Evolutionary conservation across 352 stramenopile genomes (phyloP).

Genomic region (Halophytophthora polymorphica): DNA sequence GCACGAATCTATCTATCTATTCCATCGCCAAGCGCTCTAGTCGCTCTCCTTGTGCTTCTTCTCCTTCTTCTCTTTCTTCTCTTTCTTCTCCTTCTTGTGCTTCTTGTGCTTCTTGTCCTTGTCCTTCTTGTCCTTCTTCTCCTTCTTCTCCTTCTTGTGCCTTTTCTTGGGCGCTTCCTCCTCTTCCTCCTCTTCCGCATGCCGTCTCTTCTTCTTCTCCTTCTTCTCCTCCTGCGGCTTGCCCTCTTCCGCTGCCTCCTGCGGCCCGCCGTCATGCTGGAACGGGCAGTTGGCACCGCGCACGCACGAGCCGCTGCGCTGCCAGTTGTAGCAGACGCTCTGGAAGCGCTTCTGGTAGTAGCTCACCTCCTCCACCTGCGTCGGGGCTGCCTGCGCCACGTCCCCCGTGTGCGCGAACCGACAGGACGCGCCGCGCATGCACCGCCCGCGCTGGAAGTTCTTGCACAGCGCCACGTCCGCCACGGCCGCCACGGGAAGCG

Average conservation of each 20-base stretch:
- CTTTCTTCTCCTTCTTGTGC: slow-evolving; percentile 24
- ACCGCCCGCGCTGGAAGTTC: slow-evolving; percentile 46
- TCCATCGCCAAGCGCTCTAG: slow-evolving; percentile 2
- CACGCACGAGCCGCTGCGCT: slow-evolving; percentile 33
- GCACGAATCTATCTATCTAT: slow-evolving; percentile 10
- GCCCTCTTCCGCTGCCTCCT: background rate
- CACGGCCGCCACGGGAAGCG: slow-evolving; percentile 33
- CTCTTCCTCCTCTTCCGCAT: slow-evolving; percentile 1
- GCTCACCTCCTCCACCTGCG: slow-evolving; percentile 48
- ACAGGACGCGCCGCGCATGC: slow-evolving; percentile 48
- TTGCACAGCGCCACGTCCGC: slow-evolving; percentile 45
- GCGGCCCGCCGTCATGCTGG: slow-evolving; percentile 31
- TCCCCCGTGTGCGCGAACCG: slow-evolving; percentile 52
- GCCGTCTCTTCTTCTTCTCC: slow-evolving; percentile 4
- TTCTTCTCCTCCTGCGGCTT: background rate
- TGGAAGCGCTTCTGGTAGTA: slow-evolving; percentile 66
- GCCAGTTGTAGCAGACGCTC: slow-evolving; percentile 67
- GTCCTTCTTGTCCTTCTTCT: slow-evolving; percentile 1
- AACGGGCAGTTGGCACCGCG: slow-evolving; percentile 48
- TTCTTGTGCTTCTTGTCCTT: slow-evolving; percentile 6
- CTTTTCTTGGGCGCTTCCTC: slow-evolving; percentile 21
- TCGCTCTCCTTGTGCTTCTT: slow-evolving; percentile 21
- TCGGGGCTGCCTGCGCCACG: slow-evolving; percentile 9
- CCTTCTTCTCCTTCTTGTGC: slow-evolving; percentile 7
- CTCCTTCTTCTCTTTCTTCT: slow-evolving; percentile 17